phyloP scores from a whole-genome alignment of 352 stramenopile species.

The Phytopythium vexans region DNA sequence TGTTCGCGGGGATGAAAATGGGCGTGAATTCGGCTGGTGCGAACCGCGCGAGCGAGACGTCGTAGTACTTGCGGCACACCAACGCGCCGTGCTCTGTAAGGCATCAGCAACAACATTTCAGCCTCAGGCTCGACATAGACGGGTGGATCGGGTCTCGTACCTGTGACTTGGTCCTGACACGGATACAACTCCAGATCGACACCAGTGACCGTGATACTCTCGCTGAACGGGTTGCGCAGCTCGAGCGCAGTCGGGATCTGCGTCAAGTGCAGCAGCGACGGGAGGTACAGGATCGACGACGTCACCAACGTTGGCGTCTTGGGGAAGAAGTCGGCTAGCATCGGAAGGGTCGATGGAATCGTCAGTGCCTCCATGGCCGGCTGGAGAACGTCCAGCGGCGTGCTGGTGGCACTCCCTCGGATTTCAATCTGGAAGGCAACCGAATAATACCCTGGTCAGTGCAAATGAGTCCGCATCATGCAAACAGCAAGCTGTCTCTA shows the following conservation, averaged over 20 bases:
- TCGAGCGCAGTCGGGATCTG: constrained; percentile 68
- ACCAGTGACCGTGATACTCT: constrained; percentile 64
- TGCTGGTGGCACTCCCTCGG: constrained; percentile 48
- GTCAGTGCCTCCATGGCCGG: constrained; percentile 48
- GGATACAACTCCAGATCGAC: constrained; percentile 76
- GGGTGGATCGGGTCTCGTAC: constrained; percentile 18
- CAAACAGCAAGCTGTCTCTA: constrained; percentile 16
- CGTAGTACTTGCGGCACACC: constrained; percentile 73
- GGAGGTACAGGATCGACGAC: constrained; percentile 71
- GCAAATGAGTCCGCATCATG: neutral
- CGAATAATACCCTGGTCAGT: constrained; percentile 3
- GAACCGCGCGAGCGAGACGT: constrained; percentile 59
- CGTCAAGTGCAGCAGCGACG: constrained; percentile 67
- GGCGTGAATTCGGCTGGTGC: constrained; percentile 48
- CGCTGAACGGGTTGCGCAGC: constrained; percentile 78
- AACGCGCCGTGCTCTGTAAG: constrained; percentile 33
- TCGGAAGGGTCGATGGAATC: constrained; percentile 61
- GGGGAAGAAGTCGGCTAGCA: constrained; percentile 63
- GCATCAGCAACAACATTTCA: neutral
- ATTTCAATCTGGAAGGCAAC: constrained; percentile 53
- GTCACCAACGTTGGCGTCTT: constrained; percentile 66
- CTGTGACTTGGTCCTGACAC: constrained; percentile 57
- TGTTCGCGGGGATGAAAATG: constrained; percentile 76
- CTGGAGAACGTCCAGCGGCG: constrained; percentile 54
- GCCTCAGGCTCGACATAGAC: neutral